Evolutionary conservation across 257 asterid genomes (phyloP).

Genomic region (Gentiana dahurica): DNA sequence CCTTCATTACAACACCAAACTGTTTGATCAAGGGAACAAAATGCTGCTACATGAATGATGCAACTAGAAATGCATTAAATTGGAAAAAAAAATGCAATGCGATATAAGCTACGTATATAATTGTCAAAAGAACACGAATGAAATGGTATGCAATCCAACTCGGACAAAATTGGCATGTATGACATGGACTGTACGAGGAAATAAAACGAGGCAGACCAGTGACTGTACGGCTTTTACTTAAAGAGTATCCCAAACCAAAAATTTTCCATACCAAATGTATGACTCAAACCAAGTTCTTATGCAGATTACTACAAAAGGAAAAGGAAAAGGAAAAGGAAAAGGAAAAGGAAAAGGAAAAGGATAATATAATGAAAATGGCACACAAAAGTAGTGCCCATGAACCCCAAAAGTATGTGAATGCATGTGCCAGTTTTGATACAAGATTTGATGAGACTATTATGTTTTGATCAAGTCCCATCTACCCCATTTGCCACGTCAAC

Average conservation of each 20-base stretch:
- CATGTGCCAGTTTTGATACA: constrained; percentile 13
- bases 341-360: neutral
- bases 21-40: constrained; percentile 8
- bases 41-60: constrained; percentile 22
- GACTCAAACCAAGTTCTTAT: constrained; percentile 16
- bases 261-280: neutral
- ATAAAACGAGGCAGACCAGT: constrained; percentile 9
- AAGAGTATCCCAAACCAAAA: too few relatives aligned
- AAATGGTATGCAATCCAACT: constrained; percentile 37
- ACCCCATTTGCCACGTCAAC: constrained; percentile 17
- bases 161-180: constrained; percentile 17
- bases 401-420: constrained; percentile 12
- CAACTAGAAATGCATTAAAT: constrained; percentile 15
- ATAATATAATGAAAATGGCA: constrained; percentile 13
- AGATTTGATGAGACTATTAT: constrained; percentile 8
- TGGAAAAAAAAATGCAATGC: constrained; percentile 14
- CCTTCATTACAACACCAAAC: constrained; percentile 13
- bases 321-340: neutral
- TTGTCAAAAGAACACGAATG: constrained; percentile 31
- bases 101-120: constrained; percentile 15
- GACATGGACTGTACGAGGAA: constrained; percentile 21
- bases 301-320: constrained; percentile 5
- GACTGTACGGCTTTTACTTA: too few relatives aligned
- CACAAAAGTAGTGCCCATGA: constrained; percentile 14
- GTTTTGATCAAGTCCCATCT: constrained; percentile 16